Percentiles rank a stretch among this genome's conserved stretches.
Conservation (phyloP, 2,329 filamentous ascomycete species). For the Madurella fahalii region DNA sequence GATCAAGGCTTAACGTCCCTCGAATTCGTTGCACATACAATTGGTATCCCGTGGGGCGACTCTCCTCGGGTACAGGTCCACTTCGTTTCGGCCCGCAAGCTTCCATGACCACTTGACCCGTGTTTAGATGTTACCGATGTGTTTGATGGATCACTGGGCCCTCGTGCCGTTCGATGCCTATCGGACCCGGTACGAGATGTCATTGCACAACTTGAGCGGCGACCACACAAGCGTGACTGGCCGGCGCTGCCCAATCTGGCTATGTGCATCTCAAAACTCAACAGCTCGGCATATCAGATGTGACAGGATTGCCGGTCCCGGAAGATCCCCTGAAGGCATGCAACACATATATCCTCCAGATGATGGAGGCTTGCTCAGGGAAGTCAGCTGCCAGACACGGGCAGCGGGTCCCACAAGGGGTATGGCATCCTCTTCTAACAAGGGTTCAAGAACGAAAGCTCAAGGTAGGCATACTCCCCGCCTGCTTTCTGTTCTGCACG, state of each 20-base stretch:
- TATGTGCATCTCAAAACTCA: slow-evolving; percentile 8
- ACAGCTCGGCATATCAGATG: background rate
- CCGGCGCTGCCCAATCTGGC: slow-evolving; percentile 1
- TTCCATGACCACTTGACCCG: background rate
- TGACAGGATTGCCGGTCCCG: slow-evolving; percentile 5
- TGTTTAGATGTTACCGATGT: background rate
- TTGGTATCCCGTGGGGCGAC: background rate
- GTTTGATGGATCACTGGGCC: background rate
- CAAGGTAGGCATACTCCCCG: background rate
- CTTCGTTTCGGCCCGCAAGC: background rate
- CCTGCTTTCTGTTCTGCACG: no score
- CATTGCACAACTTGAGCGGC: slow-evolving; percentile 7
- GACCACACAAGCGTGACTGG: background rate
- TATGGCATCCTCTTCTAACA: background rate
- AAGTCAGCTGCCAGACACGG: background rate
- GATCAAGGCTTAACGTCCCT: slow-evolving; percentile 3
- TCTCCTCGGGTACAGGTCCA: background rate
- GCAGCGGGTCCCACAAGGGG: background rate
- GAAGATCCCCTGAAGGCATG: background rate
- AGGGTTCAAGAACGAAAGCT: background rate
- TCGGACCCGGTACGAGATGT: slow-evolving; percentile 6
- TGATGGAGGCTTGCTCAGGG: background rate
- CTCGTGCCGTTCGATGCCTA: slow-evolving; percentile 1
- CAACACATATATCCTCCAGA: background rate
- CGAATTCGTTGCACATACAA: background rate